Evolutionary conservation across 345 rosid genomes (phyloP), one percentile per base, ranked within the genome.

Genomic region (Gossypium rotundifolium): DNA sequence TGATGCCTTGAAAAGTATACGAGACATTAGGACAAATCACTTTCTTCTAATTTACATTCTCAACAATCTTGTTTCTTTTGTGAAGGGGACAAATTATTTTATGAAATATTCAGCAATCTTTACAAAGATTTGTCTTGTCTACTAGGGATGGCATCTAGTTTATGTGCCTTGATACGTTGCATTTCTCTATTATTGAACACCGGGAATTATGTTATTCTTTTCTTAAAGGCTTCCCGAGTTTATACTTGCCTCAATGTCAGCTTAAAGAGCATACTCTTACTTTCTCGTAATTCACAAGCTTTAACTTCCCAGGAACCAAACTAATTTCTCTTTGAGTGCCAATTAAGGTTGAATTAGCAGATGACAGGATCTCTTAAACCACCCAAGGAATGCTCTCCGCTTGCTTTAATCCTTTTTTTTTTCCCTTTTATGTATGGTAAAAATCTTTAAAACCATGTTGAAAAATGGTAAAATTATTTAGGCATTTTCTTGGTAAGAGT

Each of bases 131-230:
- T 87, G 77, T 71, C 90, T 82, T 85, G 71, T 55, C 29, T 42
- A 7, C 2, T 13, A 61, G 85, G 88, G 74, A 74, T 81, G 65
- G 93, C 79, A 87, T 87, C 86, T 73, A 16, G 40, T 20, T 44
- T 49, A 58, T 44, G 42, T 62, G 17, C 18, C 57, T 67, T 22
- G 20, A 22, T 8, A 13, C 11, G 13, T 67, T 48, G 7, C 71
- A 48, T 46, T 53, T 46, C 57, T 65, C 17, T 55, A 12, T 54
- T 54, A 9, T 20, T 22, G 12, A 55, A 20, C 16, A 23, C 14
- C 38, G 0, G 63, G 17, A 59, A 25, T 59, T 16, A 1, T 42
- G 5, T 51, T 14, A 40, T 71, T 49, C 72, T 17, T 22, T 38
- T 16, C 72, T 25, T 16, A 57, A 69, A 73, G 51, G 18, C 40